phyloP scores from a whole-genome alignment of 1,139 yeast genomes.

The Pneumocystis canis region DNA sequence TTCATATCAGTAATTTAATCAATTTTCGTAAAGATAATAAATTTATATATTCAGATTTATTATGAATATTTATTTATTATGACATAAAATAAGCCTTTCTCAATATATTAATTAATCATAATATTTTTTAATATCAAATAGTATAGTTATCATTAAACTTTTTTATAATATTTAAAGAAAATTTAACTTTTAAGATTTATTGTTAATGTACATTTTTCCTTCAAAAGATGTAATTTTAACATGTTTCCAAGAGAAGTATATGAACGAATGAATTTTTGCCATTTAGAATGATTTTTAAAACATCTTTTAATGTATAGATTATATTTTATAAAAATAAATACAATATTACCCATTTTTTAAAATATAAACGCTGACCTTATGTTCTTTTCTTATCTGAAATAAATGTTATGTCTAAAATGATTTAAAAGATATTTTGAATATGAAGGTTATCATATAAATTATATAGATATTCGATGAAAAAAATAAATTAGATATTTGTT shows the following conservation, averaged over 20 bases:
- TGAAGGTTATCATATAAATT: not conserved
- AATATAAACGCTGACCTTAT: not conserved
- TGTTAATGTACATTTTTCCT: not conserved
- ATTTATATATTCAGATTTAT: not conserved
- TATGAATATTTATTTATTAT: not conserved
- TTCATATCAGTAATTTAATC: not conserved
- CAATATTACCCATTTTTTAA: not conserved
- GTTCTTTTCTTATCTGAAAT: not conserved
- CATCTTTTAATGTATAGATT: not conserved
- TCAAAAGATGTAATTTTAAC: not conserved
- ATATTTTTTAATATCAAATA: too few relatives aligned
- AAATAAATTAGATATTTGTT: not conserved
- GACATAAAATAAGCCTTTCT: too few relatives aligned
- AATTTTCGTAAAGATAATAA: not conserved
- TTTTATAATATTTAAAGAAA: not conserved
- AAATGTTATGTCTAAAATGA: not conserved
- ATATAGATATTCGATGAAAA: not conserved
- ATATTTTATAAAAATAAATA: not conserved
- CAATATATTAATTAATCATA: too few relatives aligned
- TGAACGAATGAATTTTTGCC: too few relatives aligned
- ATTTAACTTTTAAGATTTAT: not conserved
- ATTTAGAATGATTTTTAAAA: too few relatives aligned
- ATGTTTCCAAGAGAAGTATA: not conserved
- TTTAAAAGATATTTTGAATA: not conserved
- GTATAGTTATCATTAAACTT: not conserved